These are phyloP conservation scores for Aspergillus eucalypticola DNA, from an alignment of 2,329 filamentous ascomycete genomes.

Conservation along the genomic window DNA sequence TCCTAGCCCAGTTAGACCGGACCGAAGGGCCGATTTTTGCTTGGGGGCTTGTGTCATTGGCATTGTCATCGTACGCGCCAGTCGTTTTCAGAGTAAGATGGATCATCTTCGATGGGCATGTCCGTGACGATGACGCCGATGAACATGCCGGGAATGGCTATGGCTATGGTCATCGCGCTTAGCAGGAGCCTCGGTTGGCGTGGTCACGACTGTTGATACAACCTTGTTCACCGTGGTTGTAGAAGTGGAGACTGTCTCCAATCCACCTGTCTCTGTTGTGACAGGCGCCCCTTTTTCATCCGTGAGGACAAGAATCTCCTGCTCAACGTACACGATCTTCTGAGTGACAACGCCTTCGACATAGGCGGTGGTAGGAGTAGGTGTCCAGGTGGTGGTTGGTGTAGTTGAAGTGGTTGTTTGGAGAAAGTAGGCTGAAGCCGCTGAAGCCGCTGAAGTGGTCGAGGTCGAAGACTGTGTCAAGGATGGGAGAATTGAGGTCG, in stretches of 20 bases:
- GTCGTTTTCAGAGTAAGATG: not conserved
- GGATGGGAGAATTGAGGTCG: not conserved
- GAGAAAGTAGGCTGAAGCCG: not conserved
- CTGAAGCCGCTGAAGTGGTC: not conserved
- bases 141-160: constrained; percentile 21
- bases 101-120: constrained; percentile 20
- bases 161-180: constrained; percentile 22
- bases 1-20: not conserved
- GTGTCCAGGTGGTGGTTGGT: constrained; percentile 19
- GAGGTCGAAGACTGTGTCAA: not conserved
- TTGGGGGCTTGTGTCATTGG: not conserved
- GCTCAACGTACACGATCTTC: constrained; percentile 33
- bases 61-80: not conserved
- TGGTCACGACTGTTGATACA: constrained; percentile 26
- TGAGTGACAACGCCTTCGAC: constrained; percentile 25
- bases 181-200: constrained; percentile 19
- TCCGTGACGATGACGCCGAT: constrained; percentile 27
- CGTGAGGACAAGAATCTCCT: constrained; percentile 31
- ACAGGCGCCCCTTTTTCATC: constrained; percentile 27
- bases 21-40: not conserved
- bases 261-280: constrained; percentile 27
- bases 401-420: not conserved
- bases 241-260: constrained; percentile 27
- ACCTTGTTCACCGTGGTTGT: constrained; percentile 25
- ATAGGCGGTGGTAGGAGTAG: constrained; percentile 29